Evolutionary conservation across 129 eudicot species (phyloP), one percentile per base, ranked within the genome.

Genomic region (Tanacetum coccineum): DNA sequence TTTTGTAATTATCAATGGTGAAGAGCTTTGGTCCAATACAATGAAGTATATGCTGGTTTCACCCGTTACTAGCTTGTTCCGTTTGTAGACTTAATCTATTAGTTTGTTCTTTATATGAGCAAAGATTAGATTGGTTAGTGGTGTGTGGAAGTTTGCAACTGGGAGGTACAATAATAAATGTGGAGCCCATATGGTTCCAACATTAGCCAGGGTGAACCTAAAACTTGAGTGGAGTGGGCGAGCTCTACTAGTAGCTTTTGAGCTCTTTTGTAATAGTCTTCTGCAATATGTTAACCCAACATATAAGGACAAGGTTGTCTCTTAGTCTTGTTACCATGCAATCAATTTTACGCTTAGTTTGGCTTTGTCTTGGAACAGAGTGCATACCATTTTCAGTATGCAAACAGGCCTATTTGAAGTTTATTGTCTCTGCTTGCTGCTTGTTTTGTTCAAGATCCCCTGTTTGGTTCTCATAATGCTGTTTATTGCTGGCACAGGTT

Each of bases 401-500:
- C 63, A 72, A 40, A 72, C 12, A 6, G n/a, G 36, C 21, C 32
- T 25, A 13, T 48, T 45, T 13, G 58, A 17, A 70, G 26, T 28
- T 26, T n/a, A 46, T 7, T 47, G 55, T 70, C 11, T 70, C 11
- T 70, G 19, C 42, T 18, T 6, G 64, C 44, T 59, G 48, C 36
- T 68, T 67, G 44, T 21, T 66, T 18, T 66, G 18, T 47, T 14
- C 1, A 45, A 56, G 45, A 32, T 66, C 40, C 22, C 22, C 39
- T 66, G 9, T 58, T 21, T 61, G 47, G 65, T 52, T 68, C 21
- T 25, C 53, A 61, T 54, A 68, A 68, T 18, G 50, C 20, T 5
- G 11, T 19, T 61, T 22, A 56, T 64, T 74, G 61, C 56, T 47
- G 61, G 9, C 69, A 32, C 91, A 94, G 99, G 87, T 89, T 86